A percentile compares a stretch with the other conserved stretches of the same genome.
Conservation (phyloP, 306 rosid species). For the Rubus parviflorus region DNA sequence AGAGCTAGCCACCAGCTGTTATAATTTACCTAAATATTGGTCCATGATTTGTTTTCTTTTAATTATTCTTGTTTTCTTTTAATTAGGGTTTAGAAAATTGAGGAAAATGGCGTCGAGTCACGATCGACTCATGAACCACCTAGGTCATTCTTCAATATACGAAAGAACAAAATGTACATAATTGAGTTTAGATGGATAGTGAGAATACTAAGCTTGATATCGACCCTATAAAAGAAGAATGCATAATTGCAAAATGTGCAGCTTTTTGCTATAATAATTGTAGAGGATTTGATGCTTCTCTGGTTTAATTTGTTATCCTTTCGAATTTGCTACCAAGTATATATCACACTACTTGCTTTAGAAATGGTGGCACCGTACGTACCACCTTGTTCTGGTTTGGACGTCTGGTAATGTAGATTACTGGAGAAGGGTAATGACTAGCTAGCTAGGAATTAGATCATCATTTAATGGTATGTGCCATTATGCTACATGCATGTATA, state of each 20-base stretch:
- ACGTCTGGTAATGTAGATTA: too few species aligned
- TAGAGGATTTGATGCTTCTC: slow-evolving; percentile 23
- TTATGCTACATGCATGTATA: too few species aligned
- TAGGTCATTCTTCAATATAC: neutral
- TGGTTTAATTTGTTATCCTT: neutral
- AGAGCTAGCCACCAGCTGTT: neutral
- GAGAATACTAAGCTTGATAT: neutral
- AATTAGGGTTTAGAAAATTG: neutral
- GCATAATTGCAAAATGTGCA: slow-evolving; percentile 3
- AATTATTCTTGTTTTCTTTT: neutral
- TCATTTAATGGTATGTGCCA: too few species aligned
- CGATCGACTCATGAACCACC: neutral
- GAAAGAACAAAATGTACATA: neutral
- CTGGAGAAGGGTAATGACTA: too few species aligned
- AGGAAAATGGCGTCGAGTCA: neutral
- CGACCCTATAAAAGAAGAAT: neutral
- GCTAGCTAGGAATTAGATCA: too few species aligned
- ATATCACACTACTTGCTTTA: neutral
- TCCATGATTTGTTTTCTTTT: neutral
- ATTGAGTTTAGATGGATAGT: neutral
- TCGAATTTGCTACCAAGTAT: neutral
- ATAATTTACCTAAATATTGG: neutral
- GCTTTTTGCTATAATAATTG: slow-evolving; percentile 5
- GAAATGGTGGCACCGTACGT: slow-evolving; percentile 11
- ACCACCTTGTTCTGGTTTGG: neutral